Evolutionary conservation across 495 filamentous ascomycete species (phyloP), one percentile per base, ranked within the genome.

Genomic region (Thermothielavioides terrestris): DNA sequence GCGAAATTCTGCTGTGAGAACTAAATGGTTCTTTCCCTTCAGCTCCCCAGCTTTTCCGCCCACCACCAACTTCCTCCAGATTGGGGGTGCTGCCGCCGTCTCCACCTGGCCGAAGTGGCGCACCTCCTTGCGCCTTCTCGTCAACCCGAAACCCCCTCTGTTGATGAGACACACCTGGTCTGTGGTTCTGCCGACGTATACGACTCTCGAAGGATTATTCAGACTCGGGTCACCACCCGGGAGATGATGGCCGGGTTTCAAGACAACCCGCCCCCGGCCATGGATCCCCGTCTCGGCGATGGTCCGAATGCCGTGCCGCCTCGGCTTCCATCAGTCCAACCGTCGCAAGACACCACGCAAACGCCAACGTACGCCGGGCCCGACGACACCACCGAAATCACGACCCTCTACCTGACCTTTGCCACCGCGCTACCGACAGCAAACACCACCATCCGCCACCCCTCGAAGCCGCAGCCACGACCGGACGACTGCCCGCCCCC

Each of bases 331-430:
- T 22, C 36, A n/a, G 6, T 22, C 2, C 12, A 3, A 1, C 17
- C 31, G 1, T 45, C 30, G 5, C 27, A 18, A 14, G 23, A 35
- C 8, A 49, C 14, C 38, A 20, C 47, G 8, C 17, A 48, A 10
- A 22, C 30, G 6, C 15, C 18, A 32, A 27, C 30, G 6, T n/a
- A 42, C 8, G 6, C 39, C 23, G 39, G 12, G 12, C 35, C 39
- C 11, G 45, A 50, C 46, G 37, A 22, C 35, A 32, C 34, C 27
- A 27, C 55, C 0, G 58, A 55, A 11, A 85, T 92, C 52, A 70
- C 77, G 12, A 78, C 80, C 58, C 75, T 80, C 23, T 91, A 90
- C 59, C 72, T 94, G 14, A 86, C 81, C 26, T 83, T 88, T 48
- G 76, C 83, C 18, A 91, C 84, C 6, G 59, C 70, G 9, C 60